A percentile compares a stretch with the other conserved stretches of the same genome.
Evolutionary conservation across 495 filamentous ascomycete species (phyloP).

Genomic region (Aspergillus carlsbadensis): DNA sequence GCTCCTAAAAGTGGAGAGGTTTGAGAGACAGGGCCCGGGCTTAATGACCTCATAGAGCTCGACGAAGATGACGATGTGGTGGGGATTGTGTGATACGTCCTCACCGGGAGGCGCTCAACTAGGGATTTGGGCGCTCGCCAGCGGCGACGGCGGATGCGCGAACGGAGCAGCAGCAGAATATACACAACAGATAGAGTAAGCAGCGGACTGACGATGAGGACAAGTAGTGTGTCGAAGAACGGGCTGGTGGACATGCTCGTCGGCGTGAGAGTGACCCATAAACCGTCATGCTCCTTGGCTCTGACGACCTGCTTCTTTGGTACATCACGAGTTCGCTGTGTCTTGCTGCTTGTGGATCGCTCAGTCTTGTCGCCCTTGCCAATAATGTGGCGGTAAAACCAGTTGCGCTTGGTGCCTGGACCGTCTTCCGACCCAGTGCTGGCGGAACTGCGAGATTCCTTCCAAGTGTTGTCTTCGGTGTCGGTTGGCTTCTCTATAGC

Average conservation of each 20-base stretch:
- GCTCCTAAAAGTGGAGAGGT: conserved; percentile 69
- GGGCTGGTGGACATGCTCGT: conserved; percentile 88
- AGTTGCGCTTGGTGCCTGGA: conserved; percentile 9
- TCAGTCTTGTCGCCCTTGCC: conserved; percentile 25
- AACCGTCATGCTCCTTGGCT: conserved; percentile 65
- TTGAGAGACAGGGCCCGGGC: conserved; percentile 56
- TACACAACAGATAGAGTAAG: conserved; percentile 94
- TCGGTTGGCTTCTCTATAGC: conserved; percentile 33
- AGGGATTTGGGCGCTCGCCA: conserved; percentile 97
- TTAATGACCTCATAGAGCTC: conserved; percentile 54
- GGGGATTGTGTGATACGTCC: conserved; percentile 85
- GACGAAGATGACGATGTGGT: conserved; percentile 54
- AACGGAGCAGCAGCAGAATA: conserved; percentile 80
- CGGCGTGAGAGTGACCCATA: conserved; percentile 94
- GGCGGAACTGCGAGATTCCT: neutral
- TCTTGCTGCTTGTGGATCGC: conserved; percentile 6
- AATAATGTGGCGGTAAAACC: conserved; percentile 40
- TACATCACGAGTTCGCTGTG: conserved; percentile 8
- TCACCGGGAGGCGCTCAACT: conserved; percentile 89
- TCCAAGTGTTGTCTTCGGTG: conserved; percentile 17
- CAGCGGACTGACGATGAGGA: conserved; percentile 87
- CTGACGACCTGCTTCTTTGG: conserved; percentile 17
- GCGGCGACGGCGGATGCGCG: conserved; percentile 81
- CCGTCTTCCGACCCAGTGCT: neutral
- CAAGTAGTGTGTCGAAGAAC: conserved; percentile 93